Conservation (phyloP, 805 yeast genomes). For the Metschnikowia anglica region DNA sequence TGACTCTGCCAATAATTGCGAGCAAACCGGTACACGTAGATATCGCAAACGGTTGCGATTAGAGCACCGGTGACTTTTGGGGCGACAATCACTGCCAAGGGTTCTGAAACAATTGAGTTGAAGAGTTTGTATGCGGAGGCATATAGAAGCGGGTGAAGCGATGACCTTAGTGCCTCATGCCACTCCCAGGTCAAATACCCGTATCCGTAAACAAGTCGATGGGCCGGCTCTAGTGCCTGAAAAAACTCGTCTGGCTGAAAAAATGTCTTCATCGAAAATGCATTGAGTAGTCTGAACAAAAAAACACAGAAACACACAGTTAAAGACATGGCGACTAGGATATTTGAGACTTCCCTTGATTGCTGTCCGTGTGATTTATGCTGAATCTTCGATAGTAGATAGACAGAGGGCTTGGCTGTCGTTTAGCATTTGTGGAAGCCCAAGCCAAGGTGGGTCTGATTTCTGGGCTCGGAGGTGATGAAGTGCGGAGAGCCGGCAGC, state of each 20-base stretch:
- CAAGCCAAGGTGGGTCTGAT: background rate
- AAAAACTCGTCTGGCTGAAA: slow-evolving; percentile 97
- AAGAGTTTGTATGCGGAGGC: slow-evolving; percentile 40
- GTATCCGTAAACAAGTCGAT: slow-evolving; percentile 64
- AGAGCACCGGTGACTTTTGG: slow-evolving; percentile 74
- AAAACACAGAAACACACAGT: slow-evolving; percentile 1
- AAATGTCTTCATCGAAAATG: slow-evolving; percentile 64
- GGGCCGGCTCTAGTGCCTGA: slow-evolving; percentile 94
- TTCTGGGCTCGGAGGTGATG: background rate
- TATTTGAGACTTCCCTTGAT: too few species aligned
- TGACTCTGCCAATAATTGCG: slow-evolving; percentile 33
- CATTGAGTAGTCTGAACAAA: slow-evolving; percentile 56
- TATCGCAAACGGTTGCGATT: slow-evolving; percentile 72
- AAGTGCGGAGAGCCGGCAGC: slow-evolving; percentile 2
- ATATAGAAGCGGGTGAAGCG: slow-evolving; percentile 75
- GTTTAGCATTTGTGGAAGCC: background rate
- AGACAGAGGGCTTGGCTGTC: too few species aligned
- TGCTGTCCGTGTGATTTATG: too few species aligned
- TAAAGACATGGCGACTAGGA: slow-evolving; percentile 1
- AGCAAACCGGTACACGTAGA: slow-evolving; percentile 51
- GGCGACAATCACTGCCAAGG: slow-evolving; percentile 39
- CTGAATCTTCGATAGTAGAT: too few species aligned
- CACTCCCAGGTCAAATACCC: slow-evolving; percentile 97
- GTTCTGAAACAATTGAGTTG: slow-evolving; percentile 23
- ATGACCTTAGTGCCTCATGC: slow-evolving; percentile 70